Percentiles rank a stretch among this genome's conserved stretches.
phyloP scores from a whole-genome alignment of 352 stramenopile genomes.

The Phytopythium montanum region DNA sequence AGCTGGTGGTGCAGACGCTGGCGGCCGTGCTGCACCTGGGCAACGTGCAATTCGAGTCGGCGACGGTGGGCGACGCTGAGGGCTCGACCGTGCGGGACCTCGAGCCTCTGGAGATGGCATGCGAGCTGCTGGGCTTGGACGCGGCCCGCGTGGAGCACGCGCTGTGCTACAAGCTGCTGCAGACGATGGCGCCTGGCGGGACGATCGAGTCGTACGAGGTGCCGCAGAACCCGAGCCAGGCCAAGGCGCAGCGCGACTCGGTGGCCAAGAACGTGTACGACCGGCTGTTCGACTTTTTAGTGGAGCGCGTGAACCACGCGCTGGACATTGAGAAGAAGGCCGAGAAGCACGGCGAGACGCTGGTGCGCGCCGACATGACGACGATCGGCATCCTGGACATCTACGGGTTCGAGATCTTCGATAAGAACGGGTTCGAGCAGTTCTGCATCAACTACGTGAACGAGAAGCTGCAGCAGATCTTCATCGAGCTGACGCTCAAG shows the following conservation, averaged over 20 bases:
- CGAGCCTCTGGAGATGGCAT: constrained; percentile 58
- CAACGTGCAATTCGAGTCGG: constrained; percentile 64
- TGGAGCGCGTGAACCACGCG: constrained; percentile 89
- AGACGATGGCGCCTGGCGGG: constrained; percentile 83
- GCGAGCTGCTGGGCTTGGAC: constrained; percentile 67
- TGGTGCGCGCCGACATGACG: constrained; percentile 71
- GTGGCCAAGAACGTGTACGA: constrained; percentile 97
- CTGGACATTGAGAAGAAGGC: constrained; percentile 82
- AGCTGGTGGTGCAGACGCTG: constrained; percentile 83
- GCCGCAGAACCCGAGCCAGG: constrained; percentile 84
- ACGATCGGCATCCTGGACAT: constrained; percentile 95
- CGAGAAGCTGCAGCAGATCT: constrained; percentile 89
- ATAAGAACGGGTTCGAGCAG: constrained; percentile 91
- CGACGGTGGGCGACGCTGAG: constrained; percentile 70
- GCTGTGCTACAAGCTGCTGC: constrained; percentile 81
- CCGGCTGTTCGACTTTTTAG: constrained; percentile 96
- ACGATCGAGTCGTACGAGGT: constrained; percentile 87
- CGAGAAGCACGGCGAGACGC: constrained; percentile 71
- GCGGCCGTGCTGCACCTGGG: constrained; percentile 77
- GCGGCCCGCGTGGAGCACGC: constrained; percentile 56
- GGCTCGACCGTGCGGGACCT: constrained; percentile 48
- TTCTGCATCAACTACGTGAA: constrained; percentile 94
- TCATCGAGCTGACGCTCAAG: constrained; percentile 90
- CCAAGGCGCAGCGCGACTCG: constrained; percentile 91
- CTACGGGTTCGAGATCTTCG: constrained; percentile 96